Evolutionary conservation across 768 basidiomycete species (phyloP).

Genomic region (Psilocybe tampanensis): DNA sequence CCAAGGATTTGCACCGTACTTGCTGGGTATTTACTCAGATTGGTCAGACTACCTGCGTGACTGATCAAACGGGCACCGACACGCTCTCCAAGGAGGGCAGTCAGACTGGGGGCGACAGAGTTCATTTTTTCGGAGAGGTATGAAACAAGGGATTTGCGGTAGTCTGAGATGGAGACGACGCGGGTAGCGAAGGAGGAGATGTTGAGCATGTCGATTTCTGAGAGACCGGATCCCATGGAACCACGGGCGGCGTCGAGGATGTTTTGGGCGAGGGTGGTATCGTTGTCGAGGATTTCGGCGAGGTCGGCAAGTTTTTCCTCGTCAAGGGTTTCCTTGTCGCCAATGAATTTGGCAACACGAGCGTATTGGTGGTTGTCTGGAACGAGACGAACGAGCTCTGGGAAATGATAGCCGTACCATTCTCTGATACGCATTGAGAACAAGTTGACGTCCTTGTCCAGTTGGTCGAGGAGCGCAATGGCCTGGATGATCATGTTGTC

Average conservation of each 20-base stretch:
- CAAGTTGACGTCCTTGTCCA: conserved; percentile 99
- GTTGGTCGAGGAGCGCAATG: conserved; percentile 95
- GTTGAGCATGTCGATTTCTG: conserved; percentile 94
- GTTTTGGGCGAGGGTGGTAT: conserved; percentile 86
- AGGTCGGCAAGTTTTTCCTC: conserved; percentile 84
- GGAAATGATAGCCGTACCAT: conserved; percentile 99
- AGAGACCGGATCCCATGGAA: conserved; percentile 91
- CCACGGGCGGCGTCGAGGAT: conserved; percentile 92
- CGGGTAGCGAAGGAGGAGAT: conserved; percentile 89
- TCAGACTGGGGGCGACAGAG: conserved; percentile 90
- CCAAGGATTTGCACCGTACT: conserved; percentile 98
- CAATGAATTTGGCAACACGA: conserved; percentile 81
- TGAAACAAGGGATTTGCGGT: conserved; percentile 85
- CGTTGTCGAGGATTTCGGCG: conserved; percentile 78
- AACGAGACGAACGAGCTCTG: conserved; percentile 91
- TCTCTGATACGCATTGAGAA: conserved; percentile 98
- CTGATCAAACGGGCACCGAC: conserved; percentile 92
- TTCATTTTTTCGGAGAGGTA: conserved; percentile 98
- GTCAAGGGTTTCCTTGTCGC: conserved; percentile 79
- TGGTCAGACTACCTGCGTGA: conserved; percentile 95
- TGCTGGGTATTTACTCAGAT: conserved; percentile 97
- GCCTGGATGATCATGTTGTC: conserved; percentile 99
- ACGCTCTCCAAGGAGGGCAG: conserved; percentile 88
- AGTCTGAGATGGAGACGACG: conserved; percentile 90
- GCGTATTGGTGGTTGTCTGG: conserved; percentile 96